phyloP scores from a whole-genome alignment of 208 protist species.

The Trypanosoma lewisi region DNA sequence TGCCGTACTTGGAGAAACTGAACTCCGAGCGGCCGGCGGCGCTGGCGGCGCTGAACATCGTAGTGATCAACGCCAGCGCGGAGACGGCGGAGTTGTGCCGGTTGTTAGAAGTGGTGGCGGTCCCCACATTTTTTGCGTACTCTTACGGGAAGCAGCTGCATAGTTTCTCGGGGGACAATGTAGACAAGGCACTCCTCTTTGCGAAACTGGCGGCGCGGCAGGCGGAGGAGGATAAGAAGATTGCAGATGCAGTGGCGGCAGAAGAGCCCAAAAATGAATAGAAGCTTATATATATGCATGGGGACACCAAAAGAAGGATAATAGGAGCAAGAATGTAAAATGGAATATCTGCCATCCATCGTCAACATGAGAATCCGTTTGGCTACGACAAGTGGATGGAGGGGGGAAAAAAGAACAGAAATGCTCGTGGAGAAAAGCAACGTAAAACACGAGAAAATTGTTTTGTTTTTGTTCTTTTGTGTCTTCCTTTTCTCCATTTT shows the following conservation, averaged over 20 bases:
- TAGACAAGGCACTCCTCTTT: slow-evolving; percentile 64
- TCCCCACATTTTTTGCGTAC: slow-evolving; percentile 59
- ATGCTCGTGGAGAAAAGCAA: too few relatives aligned
- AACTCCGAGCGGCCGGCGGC: slow-evolving; percentile 51
- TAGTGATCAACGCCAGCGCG: slow-evolving; percentile 51
- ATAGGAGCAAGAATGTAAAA: too few relatives aligned
- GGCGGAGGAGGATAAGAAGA: slow-evolving; percentile 22
- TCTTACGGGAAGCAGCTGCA: slow-evolving; percentile 51
- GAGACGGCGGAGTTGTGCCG: slow-evolving; percentile 46
- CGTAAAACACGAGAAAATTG: too few relatives aligned
- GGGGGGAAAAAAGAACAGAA: too few relatives aligned
- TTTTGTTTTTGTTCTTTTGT: too few relatives aligned
- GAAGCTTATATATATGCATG: too few relatives aligned
- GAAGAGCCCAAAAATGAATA: slow-evolving; percentile 12
- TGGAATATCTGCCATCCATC: too few relatives aligned
- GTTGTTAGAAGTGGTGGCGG: slow-evolving; percentile 33
- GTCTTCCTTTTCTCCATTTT: too few relatives aligned
- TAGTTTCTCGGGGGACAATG: slow-evolving; percentile 65
- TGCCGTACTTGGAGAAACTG: slow-evolving; percentile 60
- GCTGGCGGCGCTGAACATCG: slow-evolving; percentile 44
- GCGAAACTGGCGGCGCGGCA: slow-evolving; percentile 48
- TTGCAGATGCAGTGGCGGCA: slow-evolving; percentile 29
- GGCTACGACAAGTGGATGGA: too few relatives aligned
- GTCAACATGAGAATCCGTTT: too few relatives aligned
- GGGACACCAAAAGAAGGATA: too few relatives aligned